Evolutionary conservation across 106 monocot genomes (phyloP), one percentile per base, ranked within the genome.

Genomic region (Alisma plantagoaquatica): DNA sequence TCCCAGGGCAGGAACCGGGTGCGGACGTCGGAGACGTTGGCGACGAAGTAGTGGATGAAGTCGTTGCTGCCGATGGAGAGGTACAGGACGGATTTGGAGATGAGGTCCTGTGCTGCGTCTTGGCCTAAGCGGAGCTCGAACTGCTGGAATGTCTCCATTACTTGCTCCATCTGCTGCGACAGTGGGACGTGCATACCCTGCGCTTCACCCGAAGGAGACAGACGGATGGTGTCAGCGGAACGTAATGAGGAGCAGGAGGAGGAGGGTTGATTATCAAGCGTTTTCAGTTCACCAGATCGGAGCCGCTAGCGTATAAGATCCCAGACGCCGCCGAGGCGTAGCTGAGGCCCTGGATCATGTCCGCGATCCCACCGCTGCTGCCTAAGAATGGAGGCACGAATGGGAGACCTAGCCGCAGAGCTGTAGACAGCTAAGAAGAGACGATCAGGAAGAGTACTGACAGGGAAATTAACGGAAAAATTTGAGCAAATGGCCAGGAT

Each of bases 51-150:
- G 27, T 91, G 90, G 23, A 84, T 91, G 65, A 91, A 91, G 59
- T 91, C 90, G 53, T 91, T 91, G 77, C 84, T 91, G 24, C 90
- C 90, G 15, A 91, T 81, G 1, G 90, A 91, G 28, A 91, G 18
- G 64, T 77, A 91, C 77, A 91, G 77, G 26, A 84, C 67, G 8
- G 90, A 80, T 23, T 61, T 70, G 29, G 74, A 53, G 51, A 91
- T 61, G 12, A 77, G 57, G 33, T 80, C 84, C 0, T 62, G 59
- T 1, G 84, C 74, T 4, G 71, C 71, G n/a, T 45, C 69, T 54
- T 59, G 58, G 35, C 84, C 89, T 1, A 90, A 68, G 19, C 45
- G 56, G 49, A 77, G 54, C 14, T 56, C 53, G 1, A 84, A 48
- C 57, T 66, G 54, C 66, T 84, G 77, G 29, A 68, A 74, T 0